Evolutionary conservation across 2,329 filamentous ascomycete species (phyloP).

Genomic region (Fusarium haematococcum): DNA sequence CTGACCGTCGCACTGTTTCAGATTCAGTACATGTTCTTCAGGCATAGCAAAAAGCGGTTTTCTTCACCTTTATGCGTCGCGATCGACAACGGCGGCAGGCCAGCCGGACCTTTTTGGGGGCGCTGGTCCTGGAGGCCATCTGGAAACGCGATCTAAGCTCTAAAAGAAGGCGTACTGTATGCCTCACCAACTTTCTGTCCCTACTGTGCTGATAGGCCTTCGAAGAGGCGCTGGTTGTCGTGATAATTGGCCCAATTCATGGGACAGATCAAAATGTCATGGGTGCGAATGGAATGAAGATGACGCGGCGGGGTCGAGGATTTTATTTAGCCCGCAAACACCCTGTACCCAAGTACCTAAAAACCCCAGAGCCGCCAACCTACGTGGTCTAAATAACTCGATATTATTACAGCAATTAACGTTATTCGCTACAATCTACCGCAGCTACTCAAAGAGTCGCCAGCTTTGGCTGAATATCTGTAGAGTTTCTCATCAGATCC

Average conservation of each 20-base stretch:
- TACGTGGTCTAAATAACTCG: background rate
- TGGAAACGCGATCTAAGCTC: background rate
- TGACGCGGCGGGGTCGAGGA: background rate
- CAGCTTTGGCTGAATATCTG: background rate
- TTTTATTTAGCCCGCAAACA: background rate
- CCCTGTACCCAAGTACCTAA: background rate
- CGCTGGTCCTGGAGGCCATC: slow-evolving; percentile 16
- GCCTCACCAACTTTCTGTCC: background rate
- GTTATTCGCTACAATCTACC: background rate
- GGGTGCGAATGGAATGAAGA: background rate
- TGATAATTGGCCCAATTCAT: background rate
- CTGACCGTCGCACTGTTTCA: slow-evolving; percentile 51
- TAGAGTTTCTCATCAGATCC: background rate
- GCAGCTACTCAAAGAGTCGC: background rate
- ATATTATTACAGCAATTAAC: background rate
- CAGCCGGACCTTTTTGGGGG: slow-evolving; percentile 51
- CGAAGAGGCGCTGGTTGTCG: background rate
- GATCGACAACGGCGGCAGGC: slow-evolving; percentile 52
- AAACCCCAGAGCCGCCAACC: background rate
- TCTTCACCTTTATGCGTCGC: slow-evolving; percentile 51
- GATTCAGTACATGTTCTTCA: background rate
- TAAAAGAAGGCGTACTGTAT: background rate
- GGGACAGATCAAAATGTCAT: background rate
- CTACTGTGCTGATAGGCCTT: background rate
- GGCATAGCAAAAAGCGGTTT: background rate